Evolutionary conservation across 306 rosid genomes (phyloP).

Genomic region (Dryas octopetala): DNA sequence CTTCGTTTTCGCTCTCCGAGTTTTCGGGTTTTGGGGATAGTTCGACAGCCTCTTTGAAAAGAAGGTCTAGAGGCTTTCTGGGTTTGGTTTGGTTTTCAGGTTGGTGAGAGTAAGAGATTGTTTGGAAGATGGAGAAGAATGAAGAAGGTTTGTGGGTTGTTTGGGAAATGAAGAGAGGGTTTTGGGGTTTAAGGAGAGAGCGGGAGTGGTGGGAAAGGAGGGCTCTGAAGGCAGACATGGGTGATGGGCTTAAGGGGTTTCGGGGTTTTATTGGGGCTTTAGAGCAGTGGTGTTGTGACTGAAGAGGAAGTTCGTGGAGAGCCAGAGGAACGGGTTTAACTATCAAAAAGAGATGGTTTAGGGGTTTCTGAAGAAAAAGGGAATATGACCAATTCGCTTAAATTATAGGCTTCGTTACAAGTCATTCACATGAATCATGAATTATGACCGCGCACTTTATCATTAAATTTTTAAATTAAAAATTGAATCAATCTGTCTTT

Average conservation of each 20-base stretch:
- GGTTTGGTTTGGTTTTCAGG: slow-evolving; percentile 14
- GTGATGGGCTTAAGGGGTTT: not conserved
- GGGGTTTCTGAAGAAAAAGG: too few species aligned
- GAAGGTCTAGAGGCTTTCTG: slow-evolving; percentile 35
- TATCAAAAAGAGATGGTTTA: too few species aligned
- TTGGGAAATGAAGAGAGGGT: slow-evolving; percentile 31
- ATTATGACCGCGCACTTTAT: too few species aligned
- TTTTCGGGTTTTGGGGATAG: slow-evolving; percentile 20
- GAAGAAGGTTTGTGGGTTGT: slow-evolving; percentile 14
- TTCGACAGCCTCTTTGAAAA: slow-evolving; percentile 46
- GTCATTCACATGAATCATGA: too few species aligned
- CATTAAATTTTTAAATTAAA: too few species aligned
- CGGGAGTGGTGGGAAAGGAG: not conserved
- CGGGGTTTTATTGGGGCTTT: not conserved
- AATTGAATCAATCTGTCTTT: too few species aligned
- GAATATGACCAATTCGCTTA: too few species aligned
- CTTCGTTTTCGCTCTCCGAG: slow-evolving; percentile 10
- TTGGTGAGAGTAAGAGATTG: slow-evolving; percentile 22
- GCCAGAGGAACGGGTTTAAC: too few species aligned
- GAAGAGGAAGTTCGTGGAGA: too few species aligned
- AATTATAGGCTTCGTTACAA: too few species aligned
- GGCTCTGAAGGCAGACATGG: slow-evolving; percentile 6
- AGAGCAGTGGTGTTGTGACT: too few species aligned
- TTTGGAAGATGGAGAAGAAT: slow-evolving; percentile 28
- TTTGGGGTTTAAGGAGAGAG: slow-evolving; percentile 21